Evolutionary conservation across 2,329 filamentous ascomycete species (phyloP).

Genomic region (Penicillium oxalicum): DNA sequence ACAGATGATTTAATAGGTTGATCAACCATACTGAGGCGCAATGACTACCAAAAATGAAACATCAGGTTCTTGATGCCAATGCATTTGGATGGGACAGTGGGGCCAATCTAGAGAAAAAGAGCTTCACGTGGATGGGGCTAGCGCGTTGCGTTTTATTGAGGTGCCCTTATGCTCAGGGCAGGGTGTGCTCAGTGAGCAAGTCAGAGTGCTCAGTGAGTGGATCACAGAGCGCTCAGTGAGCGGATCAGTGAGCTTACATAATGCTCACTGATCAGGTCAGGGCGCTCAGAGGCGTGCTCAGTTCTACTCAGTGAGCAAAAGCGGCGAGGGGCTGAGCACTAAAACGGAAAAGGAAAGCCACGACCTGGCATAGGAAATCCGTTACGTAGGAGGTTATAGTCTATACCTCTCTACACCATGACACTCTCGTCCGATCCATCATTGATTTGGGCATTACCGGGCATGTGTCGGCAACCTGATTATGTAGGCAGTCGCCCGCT

Average conservation of each 20-base stretch:
- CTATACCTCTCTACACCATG: no score
- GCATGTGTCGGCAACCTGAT: no score
- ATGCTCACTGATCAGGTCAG: not conserved
- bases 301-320: not conserved
- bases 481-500: no score
- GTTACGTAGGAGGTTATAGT: not conserved
- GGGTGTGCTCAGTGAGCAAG: not conserved
- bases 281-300: not conserved
- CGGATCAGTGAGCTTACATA: no score
- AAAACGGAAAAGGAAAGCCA: not conserved
- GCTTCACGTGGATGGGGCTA: not conserved
- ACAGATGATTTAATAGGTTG: not conserved
- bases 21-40: not conserved
- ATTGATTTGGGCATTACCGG: no score
- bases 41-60: conserved; percentile 1
- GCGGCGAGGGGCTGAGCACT: not conserved
- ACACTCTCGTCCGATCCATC: no score
- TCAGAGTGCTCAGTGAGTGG: not conserved
- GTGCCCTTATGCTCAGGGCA: not conserved
- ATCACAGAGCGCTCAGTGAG: not conserved
- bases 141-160: not conserved
- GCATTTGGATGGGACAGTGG: not conserved
- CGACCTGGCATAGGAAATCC: not conserved
- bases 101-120: not conserved
- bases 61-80: not conserved